phyloP scores from a whole-genome alignment of 352 stramenopile species.

The Pythium pectinolyticum region DNA sequence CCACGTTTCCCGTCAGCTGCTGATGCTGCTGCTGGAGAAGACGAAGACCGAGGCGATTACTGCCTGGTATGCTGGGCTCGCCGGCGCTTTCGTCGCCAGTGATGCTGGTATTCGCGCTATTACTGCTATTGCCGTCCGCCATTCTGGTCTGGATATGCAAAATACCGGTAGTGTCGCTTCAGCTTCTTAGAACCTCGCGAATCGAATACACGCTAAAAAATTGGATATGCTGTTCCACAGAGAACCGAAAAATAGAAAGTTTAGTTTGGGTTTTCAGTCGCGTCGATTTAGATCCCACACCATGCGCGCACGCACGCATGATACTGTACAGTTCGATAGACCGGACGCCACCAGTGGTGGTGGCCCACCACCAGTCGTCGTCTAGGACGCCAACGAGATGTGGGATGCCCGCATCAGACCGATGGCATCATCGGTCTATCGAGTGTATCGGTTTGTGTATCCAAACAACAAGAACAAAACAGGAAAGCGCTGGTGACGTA shows the following conservation, averaged over 20 bases:
- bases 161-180: slow-evolving; percentile 8
- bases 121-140: not conserved
- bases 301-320: not conserved
- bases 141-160: not conserved
- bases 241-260: slow-evolving; percentile 2
- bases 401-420: no score
- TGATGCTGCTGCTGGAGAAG: not conserved
- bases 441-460: no score
- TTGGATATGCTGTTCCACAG: not conserved
- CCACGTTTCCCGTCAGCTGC: not conserved
- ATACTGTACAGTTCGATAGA: no score
- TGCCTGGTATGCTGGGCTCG: slow-evolving; percentile 22
- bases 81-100: slow-evolving; percentile 6
- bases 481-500: no score
- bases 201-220: slow-evolving; percentile 12
- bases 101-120: not conserved
- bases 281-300: no score
- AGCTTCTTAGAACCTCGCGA: slow-evolving; percentile 11
- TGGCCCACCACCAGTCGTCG: no score
- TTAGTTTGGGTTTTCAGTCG: not conserved
- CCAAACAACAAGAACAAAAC: no score
- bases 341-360: no score
- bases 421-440: no score
- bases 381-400: no score
- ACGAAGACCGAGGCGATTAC: slow-evolving; percentile 19